Evolutionary conservation across 805 yeast species (phyloP), one percentile per base, ranked within the genome.

Genomic region (Tetrapisispora iriomotensis): DNA sequence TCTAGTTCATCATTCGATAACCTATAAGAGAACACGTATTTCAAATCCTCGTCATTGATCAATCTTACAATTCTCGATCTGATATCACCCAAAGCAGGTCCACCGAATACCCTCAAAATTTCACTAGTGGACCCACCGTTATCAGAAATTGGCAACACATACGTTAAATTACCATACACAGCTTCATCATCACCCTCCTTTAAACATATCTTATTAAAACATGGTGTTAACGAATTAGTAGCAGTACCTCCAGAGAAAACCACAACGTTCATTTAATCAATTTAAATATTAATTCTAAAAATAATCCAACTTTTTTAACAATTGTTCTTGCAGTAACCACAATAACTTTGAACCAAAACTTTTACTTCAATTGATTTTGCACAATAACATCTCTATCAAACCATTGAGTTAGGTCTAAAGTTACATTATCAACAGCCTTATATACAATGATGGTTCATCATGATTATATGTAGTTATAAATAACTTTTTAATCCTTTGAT

Each of bases 121-220:
- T 88, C 96, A 21, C 94, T 80, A 0, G 96, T 85, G 2, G 96
- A 87, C 0, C 96, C 96, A 14, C 97, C 97, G 54, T 88, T 88
- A 58, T 88, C 97, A 35, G 84, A 77, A 13, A 88, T 75, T 0
- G 97, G 97, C 26, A 88, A 61, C 4, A 87, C 70, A 48, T 82
- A 87, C 7, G 56, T 49, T 29, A 55, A 29, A 4, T 37, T 29
- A 25, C 36, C 36, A 14, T 32, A 23, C 9, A 30, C 27, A 19
- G 8, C 21, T 3, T 4, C 20, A 10, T 21, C 21, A 22, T 50
- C 50, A 24, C 42, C 32, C 8, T 14, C 13, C 15, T 22, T 32
- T 4, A 39, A 41, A 2, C 80, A 64, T 4, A 82, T 62, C 8
- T 64, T 53, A 28, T 70, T 65, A 46, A 83, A 78, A 9, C 79